Evolutionary conservation across 2,329 filamentous ascomycete species (phyloP), one percentile per base, ranked within the genome.

Genomic region (Colletotrichum ledebouriae): DNA sequence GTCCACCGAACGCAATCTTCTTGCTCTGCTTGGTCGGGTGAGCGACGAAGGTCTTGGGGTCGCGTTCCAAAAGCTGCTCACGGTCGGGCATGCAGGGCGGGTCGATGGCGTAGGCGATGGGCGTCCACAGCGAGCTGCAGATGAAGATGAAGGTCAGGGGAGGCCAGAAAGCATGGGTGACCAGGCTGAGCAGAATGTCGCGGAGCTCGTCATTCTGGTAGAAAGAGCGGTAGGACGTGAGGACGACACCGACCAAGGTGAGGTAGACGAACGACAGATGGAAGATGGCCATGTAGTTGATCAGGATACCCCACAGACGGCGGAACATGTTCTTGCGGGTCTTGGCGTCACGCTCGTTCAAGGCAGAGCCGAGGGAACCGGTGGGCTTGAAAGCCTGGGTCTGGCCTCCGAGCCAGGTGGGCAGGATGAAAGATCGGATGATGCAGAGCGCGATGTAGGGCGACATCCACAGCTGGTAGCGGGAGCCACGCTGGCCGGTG

Each of bases 101-200:
- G 71, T 85, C 85, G 61, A 90, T 85, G 25, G 87, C 86, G 73
- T 91, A 91, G 1, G 81, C 80, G 52, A 91, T 81, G 0, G 89
- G 89, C 0, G 83, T 87, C 85, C 86, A 89, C 29, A 87, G 78
- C 1, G 85, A 85, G 58, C 79, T 83, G 78, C 83, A 84, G 55
- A 86, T 81, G 73, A 86, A 85, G 49, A 88, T 72, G 77, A 87
- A 89, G 0, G 86, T 85, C 49, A 89, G 73, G 0, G 88, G 88
- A 6, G 87, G 87, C 88, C 88, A 90, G 77, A 86, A 86, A 12
- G 86, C 86, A 74, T 89, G 87, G 0, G 87, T 89, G 46, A 90
- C 74, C 4, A 90, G 78, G 71, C 82, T 83, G 55, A 85, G 73
- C 15, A 88, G 78, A n/a, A 83, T 76, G 10, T 80, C 78, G 70